Percentiles rank a stretch among this genome's conserved stretches.
These are phyloP conservation scores for Didymella keratinophila DNA, from an alignment of 2,329 filamentous ascomycete species.

Conservation along the genomic window DNA sequence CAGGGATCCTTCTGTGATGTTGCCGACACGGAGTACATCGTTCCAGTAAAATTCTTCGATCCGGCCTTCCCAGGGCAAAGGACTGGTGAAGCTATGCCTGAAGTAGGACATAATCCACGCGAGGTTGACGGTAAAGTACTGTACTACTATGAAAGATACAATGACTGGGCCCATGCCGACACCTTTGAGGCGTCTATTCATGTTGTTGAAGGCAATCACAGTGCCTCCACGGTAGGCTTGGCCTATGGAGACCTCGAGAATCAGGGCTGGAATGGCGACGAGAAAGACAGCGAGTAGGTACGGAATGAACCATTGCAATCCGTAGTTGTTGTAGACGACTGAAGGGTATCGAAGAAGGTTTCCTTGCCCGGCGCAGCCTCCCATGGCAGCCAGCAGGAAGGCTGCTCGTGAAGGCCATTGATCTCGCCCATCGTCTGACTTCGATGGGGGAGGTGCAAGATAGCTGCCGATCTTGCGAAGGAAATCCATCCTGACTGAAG, in stretches of 20 bases:
- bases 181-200: conserved; percentile 63
- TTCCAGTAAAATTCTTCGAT: conserved; percentile 62
- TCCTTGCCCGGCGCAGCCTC: conserved; percentile 65
- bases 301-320: conserved; percentile 67
- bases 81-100: conserved; percentile 62
- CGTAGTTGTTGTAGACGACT: conserved; percentile 67
- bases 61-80: conserved; percentile 62
- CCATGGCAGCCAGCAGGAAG: conserved; percentile 66
- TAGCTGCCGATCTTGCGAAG: conserved; percentile 39
- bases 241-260: conserved; percentile 62
- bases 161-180: conserved; percentile 62
- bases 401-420: conserved; percentile 64
- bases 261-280: conserved; percentile 64
- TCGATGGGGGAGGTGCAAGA: conserved; percentile 46
- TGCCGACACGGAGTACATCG: conserved; percentile 59
- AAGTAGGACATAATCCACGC: conserved; percentile 69
- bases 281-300: conserved; percentile 64
- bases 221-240: conserved; percentile 65
- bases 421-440: conserved; percentile 56
- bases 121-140: conserved; percentile 65
- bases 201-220: conserved; percentile 62
- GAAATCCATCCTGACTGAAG: conserved; percentile 23
- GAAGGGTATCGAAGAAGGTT: conserved; percentile 67
- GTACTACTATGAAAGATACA: conserved; percentile 61
- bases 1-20: conserved; percentile 49